Base-by-base conservation (phyloP, 1,284 basidiomycete genomes). In the Ganoderma lucidum region DNA sequence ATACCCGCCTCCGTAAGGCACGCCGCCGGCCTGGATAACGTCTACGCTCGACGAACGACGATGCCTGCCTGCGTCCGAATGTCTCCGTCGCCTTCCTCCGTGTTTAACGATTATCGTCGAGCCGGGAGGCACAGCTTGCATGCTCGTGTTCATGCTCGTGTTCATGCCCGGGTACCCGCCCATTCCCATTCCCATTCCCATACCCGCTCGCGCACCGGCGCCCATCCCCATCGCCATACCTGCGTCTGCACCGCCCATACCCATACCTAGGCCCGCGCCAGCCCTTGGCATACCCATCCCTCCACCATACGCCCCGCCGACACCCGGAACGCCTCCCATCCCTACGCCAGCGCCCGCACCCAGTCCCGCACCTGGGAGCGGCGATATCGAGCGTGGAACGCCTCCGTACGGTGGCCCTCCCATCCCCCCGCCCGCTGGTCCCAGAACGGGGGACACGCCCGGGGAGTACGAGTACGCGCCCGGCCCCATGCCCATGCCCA, bases 1-100 rank as follows among this genome's bases (percentile, higher is more conserved):
- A 19, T 64, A 67, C 1, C 70, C 69, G 1, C 53, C 45, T 2
- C 42, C 58, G 62, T 51, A 37, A 4, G 59, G 56, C 39, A 4
- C 41, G 23, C 71, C 66, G 10, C 64, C 64, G 15, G 62, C 66
- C 14, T 62, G 64, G 28, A 72, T 66, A 8, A 72, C 60, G 5
- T 70, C 69, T 3, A 69, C 67, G 53, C 72, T 75, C 30, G 62
- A 59, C 28, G 72, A 42, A 14, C 74, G 72, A 73, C 79, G 80
- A 35, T 64, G 73, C 10, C 59, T 30, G 42, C n/a, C 61, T 55
- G 41, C 58, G 56, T 55, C 32, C 19, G 71, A 63, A n/a, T 68
- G 67, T 8, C 68, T 63, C 19, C 71, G 65, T 30, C 39, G 63
- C n/a, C 35, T 56, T 10, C 60, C 32, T 2, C 53, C 60, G 3